Evolutionary conservation across 805 yeast species (phyloP).

Genomic region (Yarrowia sp.): DNA sequence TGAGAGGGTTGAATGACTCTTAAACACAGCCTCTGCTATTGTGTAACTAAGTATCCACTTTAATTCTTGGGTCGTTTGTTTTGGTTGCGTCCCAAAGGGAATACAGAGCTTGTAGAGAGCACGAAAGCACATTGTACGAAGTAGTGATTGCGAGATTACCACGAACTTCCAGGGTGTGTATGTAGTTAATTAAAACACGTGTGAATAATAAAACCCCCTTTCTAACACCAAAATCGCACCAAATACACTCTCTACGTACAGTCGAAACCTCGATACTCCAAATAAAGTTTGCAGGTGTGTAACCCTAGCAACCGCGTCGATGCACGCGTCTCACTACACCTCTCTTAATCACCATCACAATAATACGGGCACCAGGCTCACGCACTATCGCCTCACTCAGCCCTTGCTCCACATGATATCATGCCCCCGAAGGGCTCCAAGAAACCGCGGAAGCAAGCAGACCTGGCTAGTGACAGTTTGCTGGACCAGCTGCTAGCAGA

Average conservation of each 20-base stretch:
- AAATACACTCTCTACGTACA: no score
- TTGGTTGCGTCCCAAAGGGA: neutral
- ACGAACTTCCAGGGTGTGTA: no score
- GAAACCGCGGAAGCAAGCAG: neutral
- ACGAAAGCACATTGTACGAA: no score
- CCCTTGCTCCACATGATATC: conserved; percentile 12
- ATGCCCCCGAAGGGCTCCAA: conserved; percentile 24
- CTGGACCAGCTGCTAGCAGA: conserved; percentile 22
- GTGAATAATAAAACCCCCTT: no score
- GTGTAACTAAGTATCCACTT: conserved; percentile 2
- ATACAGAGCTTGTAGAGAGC: no score
- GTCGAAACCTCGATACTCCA: no score
- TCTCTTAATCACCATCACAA: neutral
- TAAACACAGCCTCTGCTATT: neutral
- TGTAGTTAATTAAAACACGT: no score
- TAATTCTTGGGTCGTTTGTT: conserved; percentile 10
- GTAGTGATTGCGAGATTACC: no score
- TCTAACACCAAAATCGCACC: no score
- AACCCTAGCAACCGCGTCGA: conserved; percentile 21
- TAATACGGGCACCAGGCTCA: neutral
- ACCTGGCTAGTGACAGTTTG: conserved; percentile 18
- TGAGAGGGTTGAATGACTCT: neutral
- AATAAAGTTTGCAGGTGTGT: neutral
- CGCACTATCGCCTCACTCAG: neutral
- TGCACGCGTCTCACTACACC: conserved; percentile 22